phyloP scores from a whole-genome alignment of 176 grass and related monocot species.

The Zoysia japonica region DNA sequence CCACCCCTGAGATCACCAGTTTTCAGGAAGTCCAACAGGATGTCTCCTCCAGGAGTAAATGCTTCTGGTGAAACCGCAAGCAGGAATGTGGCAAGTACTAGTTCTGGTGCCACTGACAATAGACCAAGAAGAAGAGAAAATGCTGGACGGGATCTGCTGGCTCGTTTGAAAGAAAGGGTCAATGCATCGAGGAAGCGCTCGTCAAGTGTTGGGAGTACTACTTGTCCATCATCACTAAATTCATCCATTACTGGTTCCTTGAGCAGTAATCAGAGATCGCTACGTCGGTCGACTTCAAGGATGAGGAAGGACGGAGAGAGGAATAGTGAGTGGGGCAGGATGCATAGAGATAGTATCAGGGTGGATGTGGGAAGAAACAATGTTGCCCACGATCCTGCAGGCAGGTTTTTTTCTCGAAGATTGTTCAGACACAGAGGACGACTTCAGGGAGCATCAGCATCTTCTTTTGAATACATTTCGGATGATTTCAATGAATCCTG shows the following conservation, averaged over 20 bases:
- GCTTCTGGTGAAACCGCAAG: constrained; percentile 5
- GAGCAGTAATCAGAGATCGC: not conserved
- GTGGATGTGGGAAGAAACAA: not conserved
- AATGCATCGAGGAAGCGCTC: constrained; percentile 38
- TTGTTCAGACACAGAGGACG: constrained; percentile 24
- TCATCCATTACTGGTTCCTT: constrained; percentile 10
- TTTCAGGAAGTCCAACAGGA: constrained; percentile 20
- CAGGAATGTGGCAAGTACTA: constrained; percentile 23
- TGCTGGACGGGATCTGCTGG: constrained; percentile 15
- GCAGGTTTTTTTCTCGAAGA: constrained; percentile 29
- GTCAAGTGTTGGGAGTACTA: constrained; percentile 15
- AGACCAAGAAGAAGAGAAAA: constrained; percentile 31
- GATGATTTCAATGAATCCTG: constrained; percentile 41
- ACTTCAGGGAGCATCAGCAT: constrained; percentile 10
- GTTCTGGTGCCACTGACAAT: not conserved
- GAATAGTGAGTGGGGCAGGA: not conserved
- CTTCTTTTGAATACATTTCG: constrained; percentile 32
- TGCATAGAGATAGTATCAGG: constrained; percentile 27
- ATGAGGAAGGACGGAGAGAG: constrained; percentile 31
- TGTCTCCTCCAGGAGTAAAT: constrained; percentile 38
- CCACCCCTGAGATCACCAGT: constrained; percentile 30
- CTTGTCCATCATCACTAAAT: constrained; percentile 9
- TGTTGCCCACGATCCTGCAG: constrained; percentile 6
- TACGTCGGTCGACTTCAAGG: constrained; percentile 3
- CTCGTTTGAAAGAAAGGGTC: constrained; percentile 31